Evolutionary conservation across 1,139 yeast species (phyloP), one percentile per base, ranked within the genome.

Genomic region (Yamadazyma trypodendri): DNA sequence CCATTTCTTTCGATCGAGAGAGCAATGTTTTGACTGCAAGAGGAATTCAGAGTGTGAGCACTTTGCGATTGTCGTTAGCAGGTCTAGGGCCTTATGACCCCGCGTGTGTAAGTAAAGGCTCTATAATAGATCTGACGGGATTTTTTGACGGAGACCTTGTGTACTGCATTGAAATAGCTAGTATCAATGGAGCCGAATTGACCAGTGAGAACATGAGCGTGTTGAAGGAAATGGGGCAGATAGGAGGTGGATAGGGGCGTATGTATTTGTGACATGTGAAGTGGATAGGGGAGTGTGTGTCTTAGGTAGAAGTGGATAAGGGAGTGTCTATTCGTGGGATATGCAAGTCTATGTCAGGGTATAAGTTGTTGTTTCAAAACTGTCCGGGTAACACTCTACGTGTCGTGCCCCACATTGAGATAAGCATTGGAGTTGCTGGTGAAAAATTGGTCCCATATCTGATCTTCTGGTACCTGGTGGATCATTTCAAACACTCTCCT

Each of bases 361-460:
- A n/a, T n/a, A n/a, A n/a, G n/a, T n/a, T n/a, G n/a, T n/a, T n/a
- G n/a, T n/a, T n/a, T n/a, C n/a, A n/a, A n/a, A n/a, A n/a, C n/a
- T n/a, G n/a, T n/a, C n/a, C n/a, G n/a, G n/a, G n/a, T n/a, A n/a
- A n/a, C n/a, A n/a, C n/a, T n/a, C 75, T 72, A 31, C 6, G 12
- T 18, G 12, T 37, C 43, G 24, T 23, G 32, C 16, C 35, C 32
- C 16, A 30, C 22, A 20, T 15, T 33, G 30, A 30, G 29, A 21
- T 27, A 36, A 6, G 34, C 29, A 23, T 34, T 37, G 29, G 39
- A 30, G 25, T 42, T 39, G 32, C 47, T 42, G 27, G 79, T 72
- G 52, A 84, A 82, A 47, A 79, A 82, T 50, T 84, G 89, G 47
- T 81, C 90, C 92, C 92, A 84, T 33, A 84, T 80, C 24, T 83